Conservation (phyloP, 768 basidiomycete genomes). For the Rhizopogon vesiculosus region DNA sequence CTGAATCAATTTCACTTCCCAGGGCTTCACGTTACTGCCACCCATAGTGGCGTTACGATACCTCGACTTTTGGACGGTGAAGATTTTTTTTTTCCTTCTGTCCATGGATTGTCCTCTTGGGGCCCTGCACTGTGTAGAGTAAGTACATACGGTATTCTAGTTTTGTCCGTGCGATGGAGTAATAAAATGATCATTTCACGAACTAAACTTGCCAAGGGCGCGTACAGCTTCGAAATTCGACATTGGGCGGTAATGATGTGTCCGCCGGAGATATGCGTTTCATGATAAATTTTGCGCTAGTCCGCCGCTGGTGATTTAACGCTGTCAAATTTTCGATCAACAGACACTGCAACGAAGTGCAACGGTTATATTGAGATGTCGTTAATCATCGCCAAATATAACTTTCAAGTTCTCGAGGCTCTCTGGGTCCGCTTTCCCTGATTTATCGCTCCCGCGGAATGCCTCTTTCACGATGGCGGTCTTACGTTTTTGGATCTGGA, state of each 20-base stretch:
- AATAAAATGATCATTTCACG: too few relatives aligned
- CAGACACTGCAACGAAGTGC: background rate
- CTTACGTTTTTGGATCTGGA: conserved; percentile 82
- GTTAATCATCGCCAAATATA: conserved; percentile 55
- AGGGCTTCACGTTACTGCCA: background rate
- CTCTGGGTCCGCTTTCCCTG: conserved; percentile 52
- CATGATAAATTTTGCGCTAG: too few relatives aligned
- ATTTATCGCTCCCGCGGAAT: conserved; percentile 52
- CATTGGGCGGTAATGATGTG: background rate
- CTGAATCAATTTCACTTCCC: background rate
- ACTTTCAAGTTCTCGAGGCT: conserved; percentile 79
- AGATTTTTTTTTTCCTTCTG: background rate
- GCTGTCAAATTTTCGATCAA: background rate
- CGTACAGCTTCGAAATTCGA: too few relatives aligned
- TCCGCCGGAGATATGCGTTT: background rate
- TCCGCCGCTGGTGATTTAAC: too few relatives aligned
- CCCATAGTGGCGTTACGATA: background rate
- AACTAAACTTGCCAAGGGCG: background rate
- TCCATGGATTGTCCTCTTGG: background rate
- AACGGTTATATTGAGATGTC: background rate
- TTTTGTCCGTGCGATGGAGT: background rate
- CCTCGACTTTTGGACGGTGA: background rate
- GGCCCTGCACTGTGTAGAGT: background rate
- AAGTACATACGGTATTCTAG: background rate
- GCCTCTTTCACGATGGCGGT: conserved; percentile 85